Conservation (phyloP, 1,139 yeast genomes). For the Suhomyces choctaworum region DNA sequence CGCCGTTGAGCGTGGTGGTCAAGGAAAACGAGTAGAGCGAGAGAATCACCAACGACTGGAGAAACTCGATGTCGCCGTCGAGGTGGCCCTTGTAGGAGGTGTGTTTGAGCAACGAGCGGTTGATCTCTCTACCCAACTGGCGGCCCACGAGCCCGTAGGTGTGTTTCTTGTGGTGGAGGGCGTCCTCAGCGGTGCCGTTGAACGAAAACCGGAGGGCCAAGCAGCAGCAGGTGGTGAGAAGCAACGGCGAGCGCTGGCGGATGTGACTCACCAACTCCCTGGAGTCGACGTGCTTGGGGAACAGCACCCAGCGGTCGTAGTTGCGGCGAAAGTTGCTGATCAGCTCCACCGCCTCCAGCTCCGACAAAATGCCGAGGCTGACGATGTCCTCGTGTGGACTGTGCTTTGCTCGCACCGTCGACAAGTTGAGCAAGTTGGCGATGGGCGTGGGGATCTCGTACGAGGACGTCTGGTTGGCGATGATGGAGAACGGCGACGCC, state of each 20-base stretch:
- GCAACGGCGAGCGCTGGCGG: conserved; percentile 55
- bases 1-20: conserved; percentile 37
- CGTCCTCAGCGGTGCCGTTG: conserved; percentile 22
- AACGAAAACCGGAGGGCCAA: conserved; percentile 55
- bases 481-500: conserved; percentile 52
- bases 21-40: conserved; percentile 62
- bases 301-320: conserved; percentile 78
- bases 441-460: conserved; percentile 46
- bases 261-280: conserved; percentile 53
- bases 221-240: conserved; percentile 66
- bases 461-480: conserved; percentile 35
- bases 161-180: conserved; percentile 21
- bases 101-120: conserved; percentile 37
- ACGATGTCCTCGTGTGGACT: conserved; percentile 42
- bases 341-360: conserved; percentile 50
- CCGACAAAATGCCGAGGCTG: conserved; percentile 49
- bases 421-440: conserved; percentile 37
- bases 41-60: conserved; percentile 64
- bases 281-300: conserved; percentile 57
- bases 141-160: conserved; percentile 28
- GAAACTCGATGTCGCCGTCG: conserved; percentile 52
- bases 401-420: conserved; percentile 9
- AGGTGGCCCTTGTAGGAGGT: conserved; percentile 22
- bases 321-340: conserved; percentile 62
- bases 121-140: conserved; percentile 45